Percentiles rank a stretch among this genome's conserved stretches.
Evolutionary conservation across 2,329 filamentous ascomycete genomes (phyloP).

Genomic region (Trichophyton rubrum): DNA sequence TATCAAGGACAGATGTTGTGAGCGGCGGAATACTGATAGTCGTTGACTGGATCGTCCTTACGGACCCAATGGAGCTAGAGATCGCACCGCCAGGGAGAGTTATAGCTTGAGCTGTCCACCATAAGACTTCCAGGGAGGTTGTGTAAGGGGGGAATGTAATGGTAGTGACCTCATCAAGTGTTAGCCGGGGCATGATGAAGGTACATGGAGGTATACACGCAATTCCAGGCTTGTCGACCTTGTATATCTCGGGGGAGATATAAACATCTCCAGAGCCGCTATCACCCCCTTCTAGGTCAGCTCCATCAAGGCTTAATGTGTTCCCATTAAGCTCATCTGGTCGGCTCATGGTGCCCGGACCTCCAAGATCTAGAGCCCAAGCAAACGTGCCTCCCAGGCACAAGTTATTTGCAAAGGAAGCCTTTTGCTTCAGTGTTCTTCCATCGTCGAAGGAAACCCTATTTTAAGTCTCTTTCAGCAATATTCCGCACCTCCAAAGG

Average conservation of each 20-base stretch:
- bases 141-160: conserved; percentile 13
- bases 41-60: conserved; percentile 1
- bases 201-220: conserved; percentile 14
- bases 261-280: conserved; percentile 13
- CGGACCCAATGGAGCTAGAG: conserved; percentile 8
- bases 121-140: conserved; percentile 12
- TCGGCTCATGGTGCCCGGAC: conserved; percentile 7
- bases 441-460: conserved; percentile 22
- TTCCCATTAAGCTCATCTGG: background rate
- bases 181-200: conserved; percentile 14
- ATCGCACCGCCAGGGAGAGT: conserved; percentile 9
- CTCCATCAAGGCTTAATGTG: conserved; percentile 5
- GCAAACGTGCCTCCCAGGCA: conserved; percentile 23
- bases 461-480: background rate
- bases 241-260: conserved; percentile 13
- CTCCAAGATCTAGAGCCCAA: conserved; percentile 8
- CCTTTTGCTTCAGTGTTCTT: conserved; percentile 24
- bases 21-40: conserved; percentile 5
- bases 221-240: conserved; percentile 9
- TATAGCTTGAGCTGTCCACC: conserved; percentile 8
- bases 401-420: conserved; percentile 19
- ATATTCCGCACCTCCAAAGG: background rate
- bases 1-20: conserved; percentile 5
- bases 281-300: conserved; percentile 6
- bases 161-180: conserved; percentile 9